Conservation (phyloP, 2,329 filamentous ascomycete species). For the Chaetothyriales sp. region DNA sequence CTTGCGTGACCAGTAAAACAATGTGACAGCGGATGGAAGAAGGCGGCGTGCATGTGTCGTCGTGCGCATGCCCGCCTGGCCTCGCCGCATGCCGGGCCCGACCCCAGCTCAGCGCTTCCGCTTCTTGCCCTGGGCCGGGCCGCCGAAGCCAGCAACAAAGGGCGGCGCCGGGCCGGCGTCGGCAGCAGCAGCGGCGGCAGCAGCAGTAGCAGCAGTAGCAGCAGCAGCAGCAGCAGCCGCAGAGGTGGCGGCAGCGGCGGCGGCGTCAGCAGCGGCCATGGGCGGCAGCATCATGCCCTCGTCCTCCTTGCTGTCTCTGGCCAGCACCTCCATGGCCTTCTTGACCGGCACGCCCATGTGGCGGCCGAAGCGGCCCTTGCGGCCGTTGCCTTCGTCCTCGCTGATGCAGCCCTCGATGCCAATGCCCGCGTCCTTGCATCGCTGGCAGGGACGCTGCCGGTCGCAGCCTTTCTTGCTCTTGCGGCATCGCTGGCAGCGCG, state of each 20-base stretch:
- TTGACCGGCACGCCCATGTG: conserved; percentile 57
- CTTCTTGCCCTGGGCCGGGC: conserved; percentile 52
- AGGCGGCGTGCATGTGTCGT: not conserved
- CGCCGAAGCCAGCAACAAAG: conserved; percentile 19
- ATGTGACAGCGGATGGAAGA: not conserved
- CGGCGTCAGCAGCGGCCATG: conserved; percentile 19
- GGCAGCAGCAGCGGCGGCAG: conserved; percentile 21
- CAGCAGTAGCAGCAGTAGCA: conserved; percentile 13
- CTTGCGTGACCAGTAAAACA: not conserved
- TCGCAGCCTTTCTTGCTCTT: conserved; percentile 99
- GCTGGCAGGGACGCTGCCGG: conserved; percentile 82
- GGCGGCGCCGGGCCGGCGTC: conserved; percentile 8
- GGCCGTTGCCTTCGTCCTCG: conserved; percentile 93
- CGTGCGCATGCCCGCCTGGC: not conserved
- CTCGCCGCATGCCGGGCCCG: too few relatives aligned
- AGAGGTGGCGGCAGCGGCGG: conserved; percentile 12
- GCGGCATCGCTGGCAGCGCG: conserved; percentile 91
- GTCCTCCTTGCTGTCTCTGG: conserved; percentile 37
- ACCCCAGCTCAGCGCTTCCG: conserved; percentile 42
- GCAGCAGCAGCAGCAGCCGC: conserved; percentile 18
- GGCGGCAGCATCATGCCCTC: conserved; percentile 30
- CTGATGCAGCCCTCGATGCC: conserved; percentile 88
- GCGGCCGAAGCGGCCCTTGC: conserved; percentile 77
- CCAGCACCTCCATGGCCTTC: conserved; percentile 32
- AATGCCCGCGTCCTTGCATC: conserved; percentile 92